Conservation (phyloP, 2,329 filamentous ascomycete species). For the Ploettnerulaceae sp. region DNA sequence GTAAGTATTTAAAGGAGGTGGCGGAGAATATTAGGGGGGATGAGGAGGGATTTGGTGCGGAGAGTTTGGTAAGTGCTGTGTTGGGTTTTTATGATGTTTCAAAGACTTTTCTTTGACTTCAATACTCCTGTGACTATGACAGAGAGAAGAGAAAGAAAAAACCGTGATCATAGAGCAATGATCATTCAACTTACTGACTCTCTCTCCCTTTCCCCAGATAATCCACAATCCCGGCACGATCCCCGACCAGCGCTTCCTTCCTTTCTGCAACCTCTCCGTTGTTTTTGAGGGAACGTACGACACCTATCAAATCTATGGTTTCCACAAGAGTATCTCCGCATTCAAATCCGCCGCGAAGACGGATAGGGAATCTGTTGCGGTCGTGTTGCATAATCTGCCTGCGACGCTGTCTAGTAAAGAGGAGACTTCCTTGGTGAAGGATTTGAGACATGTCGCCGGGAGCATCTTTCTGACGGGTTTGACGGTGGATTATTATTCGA, state of each 20-base stretch:
- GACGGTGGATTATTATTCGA: conserved; percentile 37
- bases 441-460: conserved; percentile 35
- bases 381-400: conserved; percentile 38
- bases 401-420: conserved; percentile 28
- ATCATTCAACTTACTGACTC: background rate
- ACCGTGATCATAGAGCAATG: background rate
- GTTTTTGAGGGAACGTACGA: conserved; percentile 40
- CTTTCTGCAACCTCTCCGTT: conserved; percentile 38
- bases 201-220: conserved; percentile 29
- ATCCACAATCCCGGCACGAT: conserved; percentile 41
- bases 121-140: too few species aligned
- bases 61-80: conserved; percentile 37
- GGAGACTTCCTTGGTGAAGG: conserved; percentile 30
- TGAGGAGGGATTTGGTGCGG: conserved; percentile 34
- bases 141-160: too few species aligned
- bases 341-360: conserved; percentile 28
- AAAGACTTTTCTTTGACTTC: too few species aligned
- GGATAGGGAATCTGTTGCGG: conserved; percentile 34
- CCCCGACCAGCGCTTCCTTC: conserved; percentile 38
- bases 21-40: conserved; percentile 33
- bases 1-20: conserved; percentile 35
- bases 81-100: too few species aligned
- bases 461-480: conserved; percentile 40
- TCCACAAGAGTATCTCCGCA: conserved; percentile 31
- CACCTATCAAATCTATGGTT: conserved; percentile 35